Evolutionary conservation across 2,329 filamentous ascomycete species (phyloP), one percentile per base, ranked within the genome.

Genomic region (Cryphonectria radicalis): DNA sequence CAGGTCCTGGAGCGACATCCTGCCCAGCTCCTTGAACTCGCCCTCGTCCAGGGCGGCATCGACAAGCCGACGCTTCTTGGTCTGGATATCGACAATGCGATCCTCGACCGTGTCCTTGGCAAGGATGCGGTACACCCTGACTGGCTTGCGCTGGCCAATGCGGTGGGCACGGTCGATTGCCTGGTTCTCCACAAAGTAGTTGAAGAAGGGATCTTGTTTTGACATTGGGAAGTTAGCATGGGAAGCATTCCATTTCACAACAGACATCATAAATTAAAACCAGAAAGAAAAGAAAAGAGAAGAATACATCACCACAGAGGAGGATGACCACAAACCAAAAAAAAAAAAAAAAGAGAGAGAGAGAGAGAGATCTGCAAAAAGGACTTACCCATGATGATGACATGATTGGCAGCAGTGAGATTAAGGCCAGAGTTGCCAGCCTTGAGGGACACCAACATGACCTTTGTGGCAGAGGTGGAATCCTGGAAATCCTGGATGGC

Each of bases 111-210:
- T 97, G 7, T 89, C 86, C 75, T 90, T 80, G 10, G 95, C 89
- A 3, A 97, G 82, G 35, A 97, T 88, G 4, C 93, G 91, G 78
- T 97, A 94, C 0, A 98, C 91, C 69, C 90, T 87, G 5, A 97
- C 95, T 10, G 90, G 83, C 4, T 87, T 86, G 74, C 86, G 83
- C 81, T 98, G 95, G 0, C 94, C 94, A 75, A 97, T 95, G 13
- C 95, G 92, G 80, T 97, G 92, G 2, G 94, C 93, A 32, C 95
- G 92, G 79, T 97, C 95, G 66, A 97, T 91, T 4, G 95, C 95
- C 81, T 98, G 95, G 81, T 94, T 93, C 81, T 97, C 95, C 65
- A 97, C 92, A 78, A 92, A 97, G 0, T 94, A 95, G 74, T 97
- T 98, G 93, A 94, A 97, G 82, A 97, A 97, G 0, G 94, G 94